A percentile compares a stretch with the other conserved stretches of the same genome.
Evolutionary conservation across 148 eudicot species (phyloP).

Genomic region (Rhododendron williamsianum): DNA sequence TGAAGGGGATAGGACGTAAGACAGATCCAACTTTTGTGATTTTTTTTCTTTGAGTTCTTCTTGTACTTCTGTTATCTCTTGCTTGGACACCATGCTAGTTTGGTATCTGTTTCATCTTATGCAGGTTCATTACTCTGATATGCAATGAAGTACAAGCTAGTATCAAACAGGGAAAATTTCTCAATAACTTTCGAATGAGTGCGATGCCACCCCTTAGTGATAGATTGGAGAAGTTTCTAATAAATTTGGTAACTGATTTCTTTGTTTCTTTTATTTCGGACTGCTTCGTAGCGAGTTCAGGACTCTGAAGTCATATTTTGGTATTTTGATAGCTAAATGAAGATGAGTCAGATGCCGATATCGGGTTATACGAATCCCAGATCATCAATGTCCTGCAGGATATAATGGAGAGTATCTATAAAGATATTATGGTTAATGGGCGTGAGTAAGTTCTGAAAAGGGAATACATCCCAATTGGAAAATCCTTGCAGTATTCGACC

Average conservation of each 20-base stretch:
- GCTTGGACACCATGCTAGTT: slow-evolving; percentile 2
- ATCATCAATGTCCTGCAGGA: slow-evolving; percentile 87
- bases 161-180: slow-evolving; percentile 46
- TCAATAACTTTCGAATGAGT: slow-evolving; percentile 61
- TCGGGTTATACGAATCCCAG: slow-evolving; percentile 53
- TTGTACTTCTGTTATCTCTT: not conserved
- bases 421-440: slow-evolving; percentile 71
- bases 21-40: not conserved
- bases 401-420: slow-evolving; percentile 77
- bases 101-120: slow-evolving; percentile 17
- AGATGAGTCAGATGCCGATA: slow-evolving; percentile 29
- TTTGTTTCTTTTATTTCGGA: slow-evolving; percentile 1
- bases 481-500: not conserved
- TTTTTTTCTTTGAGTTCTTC: not conserved
- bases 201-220: slow-evolving; percentile 71
- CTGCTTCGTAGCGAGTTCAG: slow-evolving; percentile 2
- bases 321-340: slow-evolving; percentile 46
- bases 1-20: slow-evolving; percentile 56
- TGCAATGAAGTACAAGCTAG: slow-evolving; percentile 52
- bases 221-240: slow-evolving; percentile 84
- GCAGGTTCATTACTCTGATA: slow-evolving; percentile 56
- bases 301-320: slow-evolving; percentile 12
- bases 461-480: not conserved
- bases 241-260: slow-evolving; percentile 52
- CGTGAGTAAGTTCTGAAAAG: slow-evolving; percentile 44